These are phyloP conservation scores for Monosporascus ibericus DNA, from an alignment of 2,329 filamentous ascomycete species.

Conservation along the genomic window DNA sequence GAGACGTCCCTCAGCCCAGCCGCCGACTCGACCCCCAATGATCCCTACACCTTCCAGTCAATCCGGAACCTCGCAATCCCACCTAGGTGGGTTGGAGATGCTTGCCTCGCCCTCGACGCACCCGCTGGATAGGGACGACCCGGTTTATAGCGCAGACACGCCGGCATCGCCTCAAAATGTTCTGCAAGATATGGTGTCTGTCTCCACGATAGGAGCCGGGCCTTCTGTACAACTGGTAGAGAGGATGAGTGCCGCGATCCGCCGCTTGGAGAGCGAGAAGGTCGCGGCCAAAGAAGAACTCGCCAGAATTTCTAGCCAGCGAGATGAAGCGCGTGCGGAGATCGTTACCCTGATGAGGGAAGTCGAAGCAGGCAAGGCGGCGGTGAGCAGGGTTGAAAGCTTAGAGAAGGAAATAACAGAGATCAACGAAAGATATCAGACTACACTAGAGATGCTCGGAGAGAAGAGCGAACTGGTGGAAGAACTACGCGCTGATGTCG, in stretches of 20 bases:
- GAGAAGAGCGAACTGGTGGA: constrained; percentile 96
- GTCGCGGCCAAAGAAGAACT: constrained; percentile 85
- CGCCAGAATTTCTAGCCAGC: constrained; percentile 69
- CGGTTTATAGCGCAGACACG: constrained; percentile 48
- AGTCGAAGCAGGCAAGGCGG: constrained; percentile 61
- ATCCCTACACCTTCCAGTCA: constrained; percentile 31
- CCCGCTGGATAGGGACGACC: constrained; percentile 40
- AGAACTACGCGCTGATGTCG: constrained; percentile 81
- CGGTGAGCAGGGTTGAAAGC: constrained; percentile 52
- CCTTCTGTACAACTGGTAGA: constrained; percentile 94
- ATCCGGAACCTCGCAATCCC: constrained; percentile 31
- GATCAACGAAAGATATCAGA: constrained; percentile 76
- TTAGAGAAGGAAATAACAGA: constrained; percentile 63
- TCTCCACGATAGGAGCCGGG: constrained; percentile 82
- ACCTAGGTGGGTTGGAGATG: constrained; percentile 42
- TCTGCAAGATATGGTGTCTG: constrained; percentile 78
- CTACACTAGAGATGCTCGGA: constrained; percentile 87
- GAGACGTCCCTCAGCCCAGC: constrained; percentile 47
- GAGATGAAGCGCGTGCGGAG: constrained; percentile 86
- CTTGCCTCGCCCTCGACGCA: constrained; percentile 35
- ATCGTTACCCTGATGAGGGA: constrained; percentile 90
- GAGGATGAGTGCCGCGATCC: constrained; percentile 88
- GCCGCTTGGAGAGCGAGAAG: constrained; percentile 86
- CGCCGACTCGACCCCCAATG: constrained; percentile 34
- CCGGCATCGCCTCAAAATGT: constrained; percentile 60